Evolutionary conservation across 805 yeast genomes (phyloP), one percentile per base, ranked within the genome.

Genomic region (Zygosaccharomyces pseudorouxii): DNA sequence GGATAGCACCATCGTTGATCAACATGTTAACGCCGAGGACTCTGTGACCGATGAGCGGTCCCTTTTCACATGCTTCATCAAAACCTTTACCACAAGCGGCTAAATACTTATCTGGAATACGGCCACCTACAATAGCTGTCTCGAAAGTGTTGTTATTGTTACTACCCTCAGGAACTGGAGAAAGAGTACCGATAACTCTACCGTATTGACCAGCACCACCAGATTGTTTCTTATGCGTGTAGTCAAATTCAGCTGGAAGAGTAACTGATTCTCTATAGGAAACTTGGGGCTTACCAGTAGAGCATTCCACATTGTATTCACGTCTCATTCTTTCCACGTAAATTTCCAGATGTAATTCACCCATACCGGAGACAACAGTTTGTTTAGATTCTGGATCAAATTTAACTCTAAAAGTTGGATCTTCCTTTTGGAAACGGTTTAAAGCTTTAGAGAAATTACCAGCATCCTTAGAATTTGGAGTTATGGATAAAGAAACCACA

Each of bases 161-260:
- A 22, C 47, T 55, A 38, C 66, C 71, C 42, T 80, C 82, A 45
- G 78, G 86, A 42, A 79, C 65, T 47, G 89, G 81, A 5, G 75
- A 70, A 71, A 90, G 68, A 49, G 75, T 78, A 67, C 99, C 98
- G 70, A 89, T 85, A 63, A 92, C 97, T 74, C 90, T 84, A 71
- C 96, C 99, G 67, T 82, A 93, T 76, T 93, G 99, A 73, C 99
- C 99, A 56, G 98, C 95, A 80, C 99, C 99, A 71, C 99, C 99
- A 64, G 92, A 80, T 75, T 93, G 99, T 68, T 89, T 92, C 79
- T 93, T 93, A 76, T 92, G 98, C 25, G 96, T 85, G 73, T 84
- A 89, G 68, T 93, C 98, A 64, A 93, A 92, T 11, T 81, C 75
- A 27, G 92, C 77, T 37, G 86, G 73, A 2, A 77, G 67, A 31